These are phyloP conservation scores for Leucocoprinus birnbaumii DNA, from an alignment of 768 basidiomycete genomes.

Conservation along the genomic window DNA sequence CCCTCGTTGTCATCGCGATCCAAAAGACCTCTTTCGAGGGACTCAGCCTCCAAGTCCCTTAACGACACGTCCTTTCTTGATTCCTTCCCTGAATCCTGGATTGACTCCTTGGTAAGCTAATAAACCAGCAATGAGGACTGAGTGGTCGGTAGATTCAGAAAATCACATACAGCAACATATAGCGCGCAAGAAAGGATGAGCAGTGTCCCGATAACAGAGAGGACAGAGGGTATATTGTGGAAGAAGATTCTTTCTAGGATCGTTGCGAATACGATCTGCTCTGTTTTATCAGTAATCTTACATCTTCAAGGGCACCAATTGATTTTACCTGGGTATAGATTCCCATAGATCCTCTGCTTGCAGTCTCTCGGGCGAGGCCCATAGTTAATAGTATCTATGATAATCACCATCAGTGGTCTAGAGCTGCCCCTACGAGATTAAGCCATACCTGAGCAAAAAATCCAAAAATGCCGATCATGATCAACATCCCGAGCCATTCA, in stretches of 20 bases:
- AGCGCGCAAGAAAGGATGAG: constrained; percentile 65
- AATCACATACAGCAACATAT: constrained; percentile 56
- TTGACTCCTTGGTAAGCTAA: constrained; percentile 9
- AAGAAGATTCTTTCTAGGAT: constrained; percentile 67
- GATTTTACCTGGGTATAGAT: constrained; percentile 47
- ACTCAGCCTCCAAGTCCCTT: neutral
- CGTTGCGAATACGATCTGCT: constrained; percentile 67
- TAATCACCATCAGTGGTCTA: neutral
- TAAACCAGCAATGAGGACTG: neutral
- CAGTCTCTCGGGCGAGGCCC: constrained; percentile 64
- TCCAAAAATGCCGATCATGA: constrained; percentile 46
- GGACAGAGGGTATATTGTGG: constrained; percentile 49
- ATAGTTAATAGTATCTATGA: constrained; percentile 22
- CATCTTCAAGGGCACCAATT: neutral
- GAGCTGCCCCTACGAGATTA: neutral
- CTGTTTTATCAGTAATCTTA: neutral
- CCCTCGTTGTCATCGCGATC: neutral
- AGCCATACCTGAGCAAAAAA: constrained; percentile 41
- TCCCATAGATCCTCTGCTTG: constrained; percentile 58
- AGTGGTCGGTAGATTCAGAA: too few species aligned
- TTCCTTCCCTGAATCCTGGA: neutral
- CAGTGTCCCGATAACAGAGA: constrained; percentile 59
- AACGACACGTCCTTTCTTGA: neutral
- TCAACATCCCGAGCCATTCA: constrained; percentile 40
- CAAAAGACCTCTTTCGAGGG: constrained; percentile 5